A percentile compares a stretch with the other conserved stretches of the same genome.
phyloP scores from a whole-genome alignment of 345 rosid species.

The Eucalyptus microcorys region DNA sequence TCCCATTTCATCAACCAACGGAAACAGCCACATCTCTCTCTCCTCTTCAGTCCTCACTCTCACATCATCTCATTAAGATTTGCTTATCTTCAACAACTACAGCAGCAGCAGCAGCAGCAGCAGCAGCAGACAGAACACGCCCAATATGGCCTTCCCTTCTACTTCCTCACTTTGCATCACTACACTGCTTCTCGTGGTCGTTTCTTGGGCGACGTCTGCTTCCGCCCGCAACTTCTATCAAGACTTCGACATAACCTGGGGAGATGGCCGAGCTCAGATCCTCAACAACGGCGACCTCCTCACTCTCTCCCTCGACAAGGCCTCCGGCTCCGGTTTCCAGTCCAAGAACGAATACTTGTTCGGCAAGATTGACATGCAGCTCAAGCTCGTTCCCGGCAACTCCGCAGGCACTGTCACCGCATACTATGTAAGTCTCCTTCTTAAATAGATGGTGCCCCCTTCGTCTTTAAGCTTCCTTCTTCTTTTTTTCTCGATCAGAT shows the following conservation, averaged over 20 bases:
- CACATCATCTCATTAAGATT: neutral
- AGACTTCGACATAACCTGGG: conserved; percentile 49
- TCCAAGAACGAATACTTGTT: conserved; percentile 44
- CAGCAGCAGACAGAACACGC: no score
- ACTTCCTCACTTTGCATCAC: no score
- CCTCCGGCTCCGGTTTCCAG: conserved; percentile 56
- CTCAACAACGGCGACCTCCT: conserved; percentile 49
- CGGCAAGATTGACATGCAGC: conserved; percentile 41
- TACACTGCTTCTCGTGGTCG: neutral
- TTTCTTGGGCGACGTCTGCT: neutral
- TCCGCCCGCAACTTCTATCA: conserved; percentile 22
- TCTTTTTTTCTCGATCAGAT: neutral
- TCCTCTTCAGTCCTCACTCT: neutral
- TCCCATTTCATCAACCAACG: neutral
- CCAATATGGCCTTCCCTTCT: no score
- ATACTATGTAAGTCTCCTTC: conserved; percentile 20
- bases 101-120: neutral
- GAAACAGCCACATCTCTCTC: neutral
- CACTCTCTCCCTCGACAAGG: conserved; percentile 38
- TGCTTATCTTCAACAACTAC: neutral
- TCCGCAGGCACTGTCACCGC: conserved; percentile 54
- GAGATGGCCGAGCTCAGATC: conserved; percentile 43
- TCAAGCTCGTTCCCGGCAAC: conserved; percentile 50
- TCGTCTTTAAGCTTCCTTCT: neutral
- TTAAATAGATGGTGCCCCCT: neutral